Percentiles rank a stretch among this genome's conserved stretches.
phyloP scores from a whole-genome alignment of 2,329 filamentous ascomycete species.

The Proliferodiscus dingleyae region DNA sequence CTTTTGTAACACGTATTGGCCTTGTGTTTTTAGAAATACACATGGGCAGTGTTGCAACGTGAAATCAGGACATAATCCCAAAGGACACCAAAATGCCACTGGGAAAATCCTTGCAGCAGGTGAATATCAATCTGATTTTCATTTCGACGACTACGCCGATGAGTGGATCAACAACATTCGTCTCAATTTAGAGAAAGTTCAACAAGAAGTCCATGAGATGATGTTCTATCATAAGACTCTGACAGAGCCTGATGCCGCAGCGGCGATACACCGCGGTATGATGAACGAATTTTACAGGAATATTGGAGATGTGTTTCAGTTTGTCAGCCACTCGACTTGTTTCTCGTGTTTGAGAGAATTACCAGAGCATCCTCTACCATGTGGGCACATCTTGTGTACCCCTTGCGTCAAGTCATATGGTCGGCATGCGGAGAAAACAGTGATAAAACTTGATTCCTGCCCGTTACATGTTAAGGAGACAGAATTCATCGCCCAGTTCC shows the following conservation, averaged over 20 bases:
- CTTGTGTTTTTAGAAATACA: slow-evolving; percentile 8
- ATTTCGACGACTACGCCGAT: too few relatives aligned
- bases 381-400: slow-evolving; percentile 8
- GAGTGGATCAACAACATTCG: too few relatives aligned
- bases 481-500: neutral
- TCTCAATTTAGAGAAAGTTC: neutral
- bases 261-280: neutral
- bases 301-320: neutral
- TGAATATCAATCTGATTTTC: slow-evolving; percentile 4
- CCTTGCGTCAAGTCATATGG: slow-evolving; percentile 4
- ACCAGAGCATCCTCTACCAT: slow-evolving; percentile 5
- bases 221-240: neutral
- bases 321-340: neutral
- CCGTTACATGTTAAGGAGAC: neutral
- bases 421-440: neutral
- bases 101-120: slow-evolving; percentile 2
- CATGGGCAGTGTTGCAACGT: slow-evolving; percentile 1
- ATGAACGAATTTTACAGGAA: neutral
- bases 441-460: neutral
- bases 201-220: neutral
- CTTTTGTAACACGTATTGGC: slow-evolving; percentile 9
- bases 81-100: slow-evolving; percentile 9
- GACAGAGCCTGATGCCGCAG: slow-evolving; percentile 2
- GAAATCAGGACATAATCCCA: slow-evolving; percentile 6
- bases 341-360: slow-evolving; percentile 2